Base-by-base conservation (phyloP, 2,329 filamentous ascomycete genomes). In the Colletotrichum sojae region DNA sequence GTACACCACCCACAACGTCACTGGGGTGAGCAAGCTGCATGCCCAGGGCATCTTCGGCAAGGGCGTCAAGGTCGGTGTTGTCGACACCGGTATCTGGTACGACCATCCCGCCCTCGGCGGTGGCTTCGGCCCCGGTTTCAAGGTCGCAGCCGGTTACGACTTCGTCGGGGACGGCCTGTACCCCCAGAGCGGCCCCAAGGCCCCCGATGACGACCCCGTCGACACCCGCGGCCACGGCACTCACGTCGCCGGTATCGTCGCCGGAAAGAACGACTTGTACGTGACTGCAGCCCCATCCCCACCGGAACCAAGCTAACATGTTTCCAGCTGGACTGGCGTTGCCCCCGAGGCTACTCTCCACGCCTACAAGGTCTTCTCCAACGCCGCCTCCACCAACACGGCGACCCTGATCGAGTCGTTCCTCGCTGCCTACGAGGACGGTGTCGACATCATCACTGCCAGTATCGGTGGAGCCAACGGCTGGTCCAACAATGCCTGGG, bases 51-150 rank as follows among this genome's bases (percentile, higher is more conserved):
- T 82, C 46, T 75, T 76, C 16, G 81, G 81, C 4, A 79, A 78
- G 60, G 80, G 80, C 6, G 78, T 75, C 13, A 82, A 77, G 52
- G 73, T 83, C 40, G 81, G 80, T n/a, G 75, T 83, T 40, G 76
- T 83, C 39, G 81, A 83, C 57, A 82, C 80, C 2, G 81, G 81
- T 0, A 75, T 83, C 43, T 80, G 81, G 63, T 83, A 83, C 60
- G 78, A 76, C 2, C 81, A 83, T 61, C 73, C 76, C 57, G 78
- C 80, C 16, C 70, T 71, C 10, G 70, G 70, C 16, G 51, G 56
- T 4, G 70, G 70, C 8, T 64, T 71, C 18, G 70, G 70, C 8
- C 63, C 67, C 5, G 70, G 70, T 27, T 71, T 71, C 63, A 71
- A 75, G 46, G 73, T 77, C 10, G 61, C 71, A 3, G 31, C 63